Percentiles rank a stretch among this genome's conserved stretches.
phyloP scores from a whole-genome alignment of 345 rosid genomes.

The Melaleuca alternifolia region DNA sequence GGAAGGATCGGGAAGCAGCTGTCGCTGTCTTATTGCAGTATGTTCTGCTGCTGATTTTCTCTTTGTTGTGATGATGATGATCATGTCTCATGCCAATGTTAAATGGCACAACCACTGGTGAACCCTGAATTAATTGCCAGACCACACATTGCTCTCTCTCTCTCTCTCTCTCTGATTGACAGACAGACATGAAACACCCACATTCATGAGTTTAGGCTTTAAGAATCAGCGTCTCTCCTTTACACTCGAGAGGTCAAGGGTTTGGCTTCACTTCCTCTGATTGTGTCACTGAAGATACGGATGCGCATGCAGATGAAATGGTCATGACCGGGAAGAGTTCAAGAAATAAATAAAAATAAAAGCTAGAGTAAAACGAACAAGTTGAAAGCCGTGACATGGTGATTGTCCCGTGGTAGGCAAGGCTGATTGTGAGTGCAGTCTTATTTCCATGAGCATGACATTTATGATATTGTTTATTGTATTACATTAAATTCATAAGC shows the following conservation, averaged over 20 bases:
- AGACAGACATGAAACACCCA: background rate
- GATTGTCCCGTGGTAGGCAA: background rate
- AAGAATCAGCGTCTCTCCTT: background rate
- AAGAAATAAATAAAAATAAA: background rate
- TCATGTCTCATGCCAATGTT: background rate
- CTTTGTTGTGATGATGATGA: background rate
- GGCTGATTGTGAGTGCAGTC: background rate
- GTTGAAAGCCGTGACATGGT: background rate
- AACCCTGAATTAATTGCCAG: slow-evolving; percentile 26
- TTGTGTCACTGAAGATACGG: background rate
- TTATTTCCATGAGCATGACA: background rate
- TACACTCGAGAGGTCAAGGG: background rate
- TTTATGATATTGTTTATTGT: background rate
- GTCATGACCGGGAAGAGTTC: background rate
- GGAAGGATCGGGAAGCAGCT: slow-evolving; percentile 21
- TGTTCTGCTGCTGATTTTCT: background rate
- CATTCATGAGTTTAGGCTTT: background rate
- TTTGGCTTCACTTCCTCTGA: background rate
- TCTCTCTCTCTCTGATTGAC: background rate
- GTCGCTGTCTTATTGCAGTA: slow-evolving; percentile 20
- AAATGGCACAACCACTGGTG: background rate
- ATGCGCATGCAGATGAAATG: background rate
- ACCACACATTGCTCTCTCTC: background rate
- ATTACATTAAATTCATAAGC: background rate
- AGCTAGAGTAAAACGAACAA: background rate